Conservation (phyloP, 441 rosid genomes). For the Populus hybrid region DNA sequence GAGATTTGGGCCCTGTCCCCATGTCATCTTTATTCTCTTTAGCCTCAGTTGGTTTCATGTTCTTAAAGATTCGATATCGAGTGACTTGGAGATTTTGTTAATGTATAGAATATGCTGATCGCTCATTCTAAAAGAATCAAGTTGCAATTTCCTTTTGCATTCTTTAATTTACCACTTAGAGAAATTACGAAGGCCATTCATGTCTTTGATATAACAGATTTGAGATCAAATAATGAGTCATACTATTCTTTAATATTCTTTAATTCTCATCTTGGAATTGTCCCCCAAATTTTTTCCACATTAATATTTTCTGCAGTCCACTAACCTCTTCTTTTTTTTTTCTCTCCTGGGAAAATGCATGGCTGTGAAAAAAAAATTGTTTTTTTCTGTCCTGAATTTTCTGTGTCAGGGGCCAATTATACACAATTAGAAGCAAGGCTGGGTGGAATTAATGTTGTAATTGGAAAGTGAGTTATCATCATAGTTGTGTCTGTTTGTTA, state of each 20-base stretch:
- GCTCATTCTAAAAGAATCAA: not conserved
- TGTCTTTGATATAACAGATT: not conserved
- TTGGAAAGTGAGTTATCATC: constrained; percentile 58
- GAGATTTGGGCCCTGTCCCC: not conserved
- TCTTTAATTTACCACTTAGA: not conserved
- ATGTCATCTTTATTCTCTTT: not conserved
- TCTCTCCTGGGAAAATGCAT: not conserved
- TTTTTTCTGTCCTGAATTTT: constrained; percentile 4
- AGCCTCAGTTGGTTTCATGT: not conserved
- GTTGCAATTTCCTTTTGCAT: not conserved
- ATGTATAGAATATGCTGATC: not conserved
- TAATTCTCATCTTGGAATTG: not conserved
- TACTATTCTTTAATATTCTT: not conserved
- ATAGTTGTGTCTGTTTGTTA: constrained; percentile 14
- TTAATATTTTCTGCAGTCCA: not conserved
- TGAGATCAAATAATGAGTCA: not conserved
- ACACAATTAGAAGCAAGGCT: constrained; percentile 63
- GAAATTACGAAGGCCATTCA: not conserved
- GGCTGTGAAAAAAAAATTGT: not conserved
- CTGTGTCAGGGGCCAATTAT: constrained; percentile 38
- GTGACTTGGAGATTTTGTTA: not conserved
- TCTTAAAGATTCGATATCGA: not conserved
- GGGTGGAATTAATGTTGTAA: constrained; percentile 68
- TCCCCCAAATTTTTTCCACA: not conserved
- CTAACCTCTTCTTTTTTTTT: not conserved